Conservation (phyloP, 352 stramenopile genomes). For the Pythium sp. region DNA sequence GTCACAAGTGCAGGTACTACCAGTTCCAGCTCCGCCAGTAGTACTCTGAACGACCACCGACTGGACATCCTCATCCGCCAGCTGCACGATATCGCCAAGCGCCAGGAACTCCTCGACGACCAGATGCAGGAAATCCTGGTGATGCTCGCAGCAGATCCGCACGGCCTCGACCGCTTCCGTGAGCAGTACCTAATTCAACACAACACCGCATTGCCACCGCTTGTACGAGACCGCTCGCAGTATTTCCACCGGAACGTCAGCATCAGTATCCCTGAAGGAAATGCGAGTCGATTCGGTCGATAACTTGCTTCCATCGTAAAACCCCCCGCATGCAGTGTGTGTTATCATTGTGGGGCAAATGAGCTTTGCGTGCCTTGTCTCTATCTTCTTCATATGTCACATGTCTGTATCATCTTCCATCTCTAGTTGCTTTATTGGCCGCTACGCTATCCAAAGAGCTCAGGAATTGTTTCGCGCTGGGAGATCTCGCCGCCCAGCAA, state of each 20-base stretch:
- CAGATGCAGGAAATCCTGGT: slow-evolving; percentile 29
- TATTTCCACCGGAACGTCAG: slow-evolving; percentile 14
- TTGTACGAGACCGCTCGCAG: slow-evolving; percentile 25
- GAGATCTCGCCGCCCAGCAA: slow-evolving; percentile 57
- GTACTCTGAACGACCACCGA: slow-evolving; percentile 13
- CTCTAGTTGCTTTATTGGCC: not conserved
- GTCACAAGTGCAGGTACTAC: not conserved
- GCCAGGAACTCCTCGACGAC: slow-evolving; percentile 31
- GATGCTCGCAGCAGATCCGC: not conserved
- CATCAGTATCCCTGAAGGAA: not conserved
- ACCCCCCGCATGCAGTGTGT: not conserved
- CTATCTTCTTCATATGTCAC: slow-evolving; percentile 5
- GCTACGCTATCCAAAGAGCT: slow-evolving; percentile 33
- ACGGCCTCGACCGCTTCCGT: slow-evolving; percentile 26
- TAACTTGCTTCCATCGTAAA: not conserved
- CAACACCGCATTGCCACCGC: slow-evolving; percentile 16
- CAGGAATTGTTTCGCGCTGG: slow-evolving; percentile 31
- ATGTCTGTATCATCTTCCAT: slow-evolving; percentile 18
- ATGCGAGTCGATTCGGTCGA: not conserved
- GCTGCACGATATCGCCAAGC: slow-evolving; percentile 30
- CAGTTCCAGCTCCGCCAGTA: not conserved
- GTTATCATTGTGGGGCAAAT: not conserved
- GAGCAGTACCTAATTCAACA: slow-evolving; percentile 34
- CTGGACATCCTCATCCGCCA: slow-evolving; percentile 24
- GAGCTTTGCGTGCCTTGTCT: not conserved